Conservation (phyloP, 2,329 filamentous ascomycete genomes). For the Biscogniauxia marginata region DNA sequence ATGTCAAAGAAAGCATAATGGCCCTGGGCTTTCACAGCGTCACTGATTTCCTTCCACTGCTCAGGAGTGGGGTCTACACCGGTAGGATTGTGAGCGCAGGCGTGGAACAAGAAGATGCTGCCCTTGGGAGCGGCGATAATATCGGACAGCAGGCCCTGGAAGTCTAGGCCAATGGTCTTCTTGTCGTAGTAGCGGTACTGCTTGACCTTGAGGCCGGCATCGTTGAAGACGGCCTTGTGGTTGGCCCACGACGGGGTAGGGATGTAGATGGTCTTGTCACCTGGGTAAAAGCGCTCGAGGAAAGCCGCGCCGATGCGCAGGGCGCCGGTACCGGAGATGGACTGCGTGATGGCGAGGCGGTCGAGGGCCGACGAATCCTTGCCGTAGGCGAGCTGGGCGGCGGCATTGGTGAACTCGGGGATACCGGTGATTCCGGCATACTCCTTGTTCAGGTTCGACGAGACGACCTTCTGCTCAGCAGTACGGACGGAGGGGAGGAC, state of each 20-base stretch:
- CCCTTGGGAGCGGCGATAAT: conserved; percentile 84
- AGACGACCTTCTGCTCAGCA: conserved; percentile 84
- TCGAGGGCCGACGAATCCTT: conserved; percentile 72
- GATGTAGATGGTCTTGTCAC: conserved; percentile 94
- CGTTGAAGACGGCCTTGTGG: conserved; percentile 94
- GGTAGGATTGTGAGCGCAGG: conserved; percentile 97
- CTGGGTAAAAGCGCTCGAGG: conserved; percentile 86
- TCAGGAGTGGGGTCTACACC: conserved; percentile 89
- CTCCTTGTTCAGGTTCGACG: conserved; percentile 85
- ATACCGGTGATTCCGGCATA: conserved; percentile 98
- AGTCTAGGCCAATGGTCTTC: conserved; percentile 96
- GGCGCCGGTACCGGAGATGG: conserved; percentile 96
- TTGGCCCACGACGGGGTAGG: conserved; percentile 97
- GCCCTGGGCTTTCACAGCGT: conserved; percentile 77
- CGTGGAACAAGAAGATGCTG: conserved; percentile 91
- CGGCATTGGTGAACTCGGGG: conserved; percentile 88
- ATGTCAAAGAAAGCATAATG: conserved; percentile 99
- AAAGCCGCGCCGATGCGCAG: conserved; percentile 93
- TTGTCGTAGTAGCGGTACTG: conserved; percentile 99
- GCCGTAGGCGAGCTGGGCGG: conserved; percentile 88
- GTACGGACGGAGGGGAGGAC: conserved; percentile 90
- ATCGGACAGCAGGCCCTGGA: conserved; percentile 87
- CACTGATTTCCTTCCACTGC: conserved; percentile 90
- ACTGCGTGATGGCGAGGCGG: conserved; percentile 89
- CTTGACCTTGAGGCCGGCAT: conserved; percentile 85